Base-by-base conservation (phyloP, 495 filamentous ascomycete species). In the Parmelia sp. region DNA sequence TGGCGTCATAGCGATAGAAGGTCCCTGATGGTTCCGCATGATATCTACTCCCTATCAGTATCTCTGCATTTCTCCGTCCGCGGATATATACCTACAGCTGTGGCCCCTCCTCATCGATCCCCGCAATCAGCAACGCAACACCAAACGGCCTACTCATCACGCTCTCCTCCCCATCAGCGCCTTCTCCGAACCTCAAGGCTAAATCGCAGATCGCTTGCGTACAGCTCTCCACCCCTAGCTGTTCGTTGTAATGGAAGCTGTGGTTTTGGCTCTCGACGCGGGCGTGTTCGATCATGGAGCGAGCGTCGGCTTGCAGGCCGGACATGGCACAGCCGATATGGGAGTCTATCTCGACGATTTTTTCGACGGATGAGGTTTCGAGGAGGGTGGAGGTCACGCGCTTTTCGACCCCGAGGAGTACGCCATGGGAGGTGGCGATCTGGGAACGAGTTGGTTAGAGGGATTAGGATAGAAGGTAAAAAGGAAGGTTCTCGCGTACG, bases 281-380 rank as follows among this genome's bases (percentile, higher is more conserved):
- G 60, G 94, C 94, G 78, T 98, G 94, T 81, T 98, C 94, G 62
- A 98, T 86, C 85, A 98, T 92, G 74, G 86, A 90, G 57, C 94
- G 87, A 45, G 94, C 94, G 78, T 98, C 94, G 66, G 94, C 94
- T 79, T 98, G 94, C 64, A 98, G 82, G 25, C 94, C 94, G 63
- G 87, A 91, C 95, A 97, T 98, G 77, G 94, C 95, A 79, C 94
- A 97, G 58, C 94, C 94, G 70, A 98, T 96, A 80, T 98, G 94
- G 67, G 88, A 85, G 80, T 98, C 94, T 78, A 98, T 97, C 74
- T 97, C 93, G 73, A 98, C 94, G 68, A 98, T 97, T 83, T 98
- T 98, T 77, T 98, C 94, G 70, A 98, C 94, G 44, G 91, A 96
- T 31, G 89, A 93, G 27, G 94, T 93, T 77, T 97, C 94, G 69